Evolutionary conservation across 768 basidiomycete species (phyloP).

Genomic region (Tephrocybe sp.): DNA sequence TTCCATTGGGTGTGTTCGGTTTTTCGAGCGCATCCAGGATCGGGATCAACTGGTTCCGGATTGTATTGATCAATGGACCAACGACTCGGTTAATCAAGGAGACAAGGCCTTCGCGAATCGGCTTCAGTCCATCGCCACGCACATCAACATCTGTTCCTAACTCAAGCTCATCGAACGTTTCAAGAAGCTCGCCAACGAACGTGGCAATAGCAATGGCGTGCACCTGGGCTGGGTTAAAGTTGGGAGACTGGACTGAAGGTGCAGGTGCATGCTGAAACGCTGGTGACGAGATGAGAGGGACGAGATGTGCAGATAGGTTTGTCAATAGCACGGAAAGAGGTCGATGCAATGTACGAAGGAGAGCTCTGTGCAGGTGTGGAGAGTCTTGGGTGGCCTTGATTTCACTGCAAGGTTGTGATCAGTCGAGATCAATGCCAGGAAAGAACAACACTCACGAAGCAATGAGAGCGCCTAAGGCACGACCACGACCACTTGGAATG

Average conservation of each 20-base stretch:
- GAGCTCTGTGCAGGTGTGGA: slow-evolving; percentile 62
- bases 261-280: slow-evolving; percentile 52
- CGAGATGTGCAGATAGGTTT: slow-evolving; percentile 64
- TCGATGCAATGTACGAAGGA: slow-evolving; percentile 70
- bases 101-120: slow-evolving; percentile 66
- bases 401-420: slow-evolving; percentile 46
- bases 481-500: slow-evolving; percentile 72
- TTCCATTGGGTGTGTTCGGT: slow-evolving; percentile 27
- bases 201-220: slow-evolving; percentile 68
- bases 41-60: slow-evolving; percentile 60
- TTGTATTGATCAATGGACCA: slow-evolving; percentile 58
- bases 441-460: slow-evolving; percentile 52
- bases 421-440: slow-evolving; percentile 6
- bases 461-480: slow-evolving; percentile 63
- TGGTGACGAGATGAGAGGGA: slow-evolving; percentile 64
- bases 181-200: slow-evolving; percentile 73
- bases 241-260: slow-evolving; percentile 47
- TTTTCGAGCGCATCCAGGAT: slow-evolving; percentile 62
- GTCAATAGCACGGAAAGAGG: slow-evolving; percentile 73
- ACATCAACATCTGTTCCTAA: slow-evolving; percentile 60
- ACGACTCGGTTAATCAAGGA: slow-evolving; percentile 67
- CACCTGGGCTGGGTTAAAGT: slow-evolving; percentile 62
- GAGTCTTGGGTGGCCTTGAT: slow-evolving; percentile 63
- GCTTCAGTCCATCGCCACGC: slow-evolving; percentile 66
- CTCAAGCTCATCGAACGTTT: slow-evolving; percentile 63